Conservation (phyloP, 306 rosid genomes). For the Notholithocarpus densiflorus region DNA sequence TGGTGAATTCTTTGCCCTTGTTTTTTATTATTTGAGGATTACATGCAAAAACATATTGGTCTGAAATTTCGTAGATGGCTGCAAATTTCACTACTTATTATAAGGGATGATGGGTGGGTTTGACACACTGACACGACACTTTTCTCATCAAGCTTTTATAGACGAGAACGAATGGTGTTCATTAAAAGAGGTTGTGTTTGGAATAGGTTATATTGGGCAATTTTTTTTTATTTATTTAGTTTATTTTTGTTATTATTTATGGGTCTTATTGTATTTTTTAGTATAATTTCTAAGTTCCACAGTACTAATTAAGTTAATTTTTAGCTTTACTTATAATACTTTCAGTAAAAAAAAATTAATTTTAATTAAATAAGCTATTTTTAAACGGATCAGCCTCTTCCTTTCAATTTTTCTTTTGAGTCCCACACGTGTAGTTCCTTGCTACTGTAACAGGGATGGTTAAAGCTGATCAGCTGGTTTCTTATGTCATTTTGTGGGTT, state of each 20-base stretch:
- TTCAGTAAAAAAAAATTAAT: fast-evolving
- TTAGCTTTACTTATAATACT: fast-evolving
- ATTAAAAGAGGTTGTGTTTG: too few species aligned
- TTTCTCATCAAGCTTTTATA: too few species aligned
- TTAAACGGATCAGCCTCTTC: fast-evolving
- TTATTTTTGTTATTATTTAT: too few species aligned
- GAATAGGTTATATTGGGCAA: fast-evolving
- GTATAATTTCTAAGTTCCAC: fast-evolving
- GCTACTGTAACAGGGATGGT: background rate
- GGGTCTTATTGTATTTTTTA: fast-evolving
- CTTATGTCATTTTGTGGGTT: too few species aligned
- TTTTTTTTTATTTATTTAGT: too few species aligned
- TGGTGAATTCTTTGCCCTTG: too few species aligned
- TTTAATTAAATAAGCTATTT: fast-evolving
- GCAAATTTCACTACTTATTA: too few species aligned
- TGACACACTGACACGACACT: too few species aligned
- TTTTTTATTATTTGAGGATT: background rate
- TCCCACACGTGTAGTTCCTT: background rate
- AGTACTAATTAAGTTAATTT: fast-evolving
- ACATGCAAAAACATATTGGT: background rate
- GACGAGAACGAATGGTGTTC: too few species aligned
- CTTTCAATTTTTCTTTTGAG: too few species aligned
- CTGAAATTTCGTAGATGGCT: background rate
- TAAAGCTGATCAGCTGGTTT: background rate
- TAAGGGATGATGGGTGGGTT: too few species aligned